Percentiles rank a stretch among this genome's conserved stretches.
Conservation (phyloP, 208 protist species). For the Trypanosoma theileri region DNA sequence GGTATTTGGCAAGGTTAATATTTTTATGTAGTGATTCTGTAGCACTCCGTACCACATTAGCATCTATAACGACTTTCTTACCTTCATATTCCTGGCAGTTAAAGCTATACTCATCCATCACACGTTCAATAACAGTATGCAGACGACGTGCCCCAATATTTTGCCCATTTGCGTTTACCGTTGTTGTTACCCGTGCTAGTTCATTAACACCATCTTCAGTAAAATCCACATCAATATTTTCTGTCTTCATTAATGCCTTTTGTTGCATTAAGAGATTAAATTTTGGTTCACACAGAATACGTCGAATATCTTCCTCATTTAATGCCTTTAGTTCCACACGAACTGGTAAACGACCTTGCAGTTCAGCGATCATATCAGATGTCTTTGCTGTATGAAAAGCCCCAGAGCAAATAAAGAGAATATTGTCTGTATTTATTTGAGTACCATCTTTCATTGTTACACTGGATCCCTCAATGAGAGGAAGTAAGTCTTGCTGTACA, state of each 20-base stretch:
- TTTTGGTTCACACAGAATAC: constrained; percentile 97
- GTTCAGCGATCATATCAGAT: constrained; percentile 94
- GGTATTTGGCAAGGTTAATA: constrained; percentile 87
- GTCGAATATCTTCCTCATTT: constrained; percentile 93
- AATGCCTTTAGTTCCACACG: constrained; percentile 97
- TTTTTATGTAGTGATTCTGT: constrained; percentile 87
- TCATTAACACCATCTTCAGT: constrained; percentile 90
- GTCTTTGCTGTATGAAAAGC: constrained; percentile 95
- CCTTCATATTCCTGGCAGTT: constrained; percentile 82
- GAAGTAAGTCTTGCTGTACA: constrained; percentile 97
- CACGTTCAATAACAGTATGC: constrained; percentile 94
- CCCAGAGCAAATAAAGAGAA: constrained; percentile 97
- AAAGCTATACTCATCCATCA: constrained; percentile 95
- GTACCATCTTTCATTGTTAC: constrained; percentile 96
- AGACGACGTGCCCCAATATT: constrained; percentile 97
- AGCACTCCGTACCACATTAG: constrained; percentile 59
- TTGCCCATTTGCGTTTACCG: constrained; percentile 93
- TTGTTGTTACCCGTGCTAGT: constrained; percentile 90
- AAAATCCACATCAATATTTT: constrained; percentile 94
- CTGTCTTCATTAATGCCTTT: constrained; percentile 91
- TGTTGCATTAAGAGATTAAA: constrained; percentile 95
- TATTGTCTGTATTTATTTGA: constrained; percentile 95
- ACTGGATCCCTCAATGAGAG: constrained; percentile 96
- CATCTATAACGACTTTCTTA: constrained; percentile 74
- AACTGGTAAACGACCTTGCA: constrained; percentile 97